phyloP scores from a whole-genome alignment of 2,329 filamentous ascomycete genomes.

The Uncinocarpus reesii region DNA sequence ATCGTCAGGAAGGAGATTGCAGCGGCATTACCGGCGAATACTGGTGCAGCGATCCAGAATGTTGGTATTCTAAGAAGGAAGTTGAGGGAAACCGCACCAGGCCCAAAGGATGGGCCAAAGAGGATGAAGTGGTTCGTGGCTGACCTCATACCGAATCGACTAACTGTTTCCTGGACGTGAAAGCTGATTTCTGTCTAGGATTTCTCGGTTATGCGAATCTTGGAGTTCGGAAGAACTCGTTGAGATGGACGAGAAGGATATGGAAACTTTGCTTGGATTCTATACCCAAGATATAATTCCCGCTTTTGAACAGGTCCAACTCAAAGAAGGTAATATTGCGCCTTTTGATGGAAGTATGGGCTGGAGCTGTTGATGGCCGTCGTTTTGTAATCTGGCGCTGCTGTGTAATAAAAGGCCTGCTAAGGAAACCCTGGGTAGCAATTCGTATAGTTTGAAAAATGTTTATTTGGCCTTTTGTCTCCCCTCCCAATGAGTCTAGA shows the following conservation, averaged over 20 bases:
- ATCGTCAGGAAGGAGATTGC: conserved; percentile 78
- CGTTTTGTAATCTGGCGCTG: neutral
- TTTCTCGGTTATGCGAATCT: conserved; percentile 71
- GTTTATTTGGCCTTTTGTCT: neutral
- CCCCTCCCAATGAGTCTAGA: conserved; percentile 5
- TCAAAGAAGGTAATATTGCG: conserved; percentile 12
- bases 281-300: conserved; percentile 39
- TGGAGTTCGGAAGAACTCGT: conserved; percentile 72
- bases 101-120: conserved; percentile 63
- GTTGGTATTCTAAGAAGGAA: conserved; percentile 71
- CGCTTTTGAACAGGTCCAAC: conserved; percentile 17
- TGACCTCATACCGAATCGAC: neutral
- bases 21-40: conserved; percentile 60
- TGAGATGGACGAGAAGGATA: conserved; percentile 63
- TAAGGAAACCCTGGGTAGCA: too few relatives aligned
- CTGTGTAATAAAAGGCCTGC: too few relatives aligned
- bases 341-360: conserved; percentile 24
- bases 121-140: conserved; percentile 71
- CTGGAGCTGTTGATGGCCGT: conserved; percentile 15
- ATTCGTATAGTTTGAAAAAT: neutral
- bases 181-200: conserved; percentile 43
- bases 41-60: conserved; percentile 73
- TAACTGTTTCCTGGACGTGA: neutral
- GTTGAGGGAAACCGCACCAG: conserved; percentile 66
- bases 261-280: conserved; percentile 61